These are phyloP conservation scores for Deinandra increscens DNA, from an alignment of 129 eudicot genomes.

Conservation along the genomic window DNA sequence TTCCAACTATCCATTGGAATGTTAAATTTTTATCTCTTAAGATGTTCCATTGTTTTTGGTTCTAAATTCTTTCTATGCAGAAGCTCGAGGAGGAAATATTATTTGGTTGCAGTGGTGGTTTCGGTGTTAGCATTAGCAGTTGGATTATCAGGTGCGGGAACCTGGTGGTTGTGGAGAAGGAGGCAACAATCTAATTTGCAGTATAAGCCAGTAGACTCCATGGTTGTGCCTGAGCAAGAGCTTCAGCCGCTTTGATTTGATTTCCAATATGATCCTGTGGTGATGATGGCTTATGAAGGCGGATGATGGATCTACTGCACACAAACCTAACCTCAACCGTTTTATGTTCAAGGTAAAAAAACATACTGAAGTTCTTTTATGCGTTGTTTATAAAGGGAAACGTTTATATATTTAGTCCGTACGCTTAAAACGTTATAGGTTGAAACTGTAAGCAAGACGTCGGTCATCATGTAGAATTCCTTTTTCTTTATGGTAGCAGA, in stretches of 20 bases:
- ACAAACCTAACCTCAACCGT: background rate
- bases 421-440: conserved; percentile 27
- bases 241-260: conserved; percentile 78
- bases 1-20: background rate
- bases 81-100: conserved; percentile 67
- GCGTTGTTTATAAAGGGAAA: conserved; percentile 36
- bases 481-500: conserved; percentile 4
- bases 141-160: conserved; percentile 52
- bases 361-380: conserved; percentile 16
- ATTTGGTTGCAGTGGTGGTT: conserved; percentile 35
- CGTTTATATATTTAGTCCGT: conserved; percentile 20
- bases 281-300: conserved; percentile 3
- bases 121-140: conserved; percentile 35
- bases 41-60: background rate
- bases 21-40: background rate
- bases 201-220: conserved; percentile 77
- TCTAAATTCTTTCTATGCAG: conserved; percentile 36
- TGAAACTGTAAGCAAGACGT: conserved; percentile 11
- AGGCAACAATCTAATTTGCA: conserved; percentile 46
- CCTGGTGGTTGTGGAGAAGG: conserved; percentile 70
- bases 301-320: background rate
- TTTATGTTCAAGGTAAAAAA: conserved; percentile 26
- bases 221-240: conserved; percentile 75
- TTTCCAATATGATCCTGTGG: conserved; percentile 5
- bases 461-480: background rate